These are phyloP conservation scores for Eutrema japonicum DNA, from an alignment of 345 rosid species.

Conservation along the genomic window DNA sequence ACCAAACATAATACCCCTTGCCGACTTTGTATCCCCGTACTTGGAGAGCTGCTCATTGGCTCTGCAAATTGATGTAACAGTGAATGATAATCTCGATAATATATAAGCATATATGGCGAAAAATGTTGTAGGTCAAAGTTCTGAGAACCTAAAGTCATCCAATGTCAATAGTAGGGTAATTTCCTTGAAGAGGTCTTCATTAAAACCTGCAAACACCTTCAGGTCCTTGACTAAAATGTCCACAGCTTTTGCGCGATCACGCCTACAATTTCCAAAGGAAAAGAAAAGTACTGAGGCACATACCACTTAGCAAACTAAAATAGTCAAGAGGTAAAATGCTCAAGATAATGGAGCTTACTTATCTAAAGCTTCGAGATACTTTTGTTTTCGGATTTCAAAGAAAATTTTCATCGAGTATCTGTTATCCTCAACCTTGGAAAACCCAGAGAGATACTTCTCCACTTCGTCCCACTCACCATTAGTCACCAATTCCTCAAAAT, in stretches of 20 bases:
- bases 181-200: slow-evolving; percentile 86
- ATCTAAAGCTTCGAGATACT: slow-evolving; percentile 88
- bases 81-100: slow-evolving; percentile 10
- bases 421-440: slow-evolving; percentile 48
- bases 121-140: slow-evolving; percentile 23
- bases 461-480: slow-evolving; percentile 95
- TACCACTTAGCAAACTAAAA: background rate
- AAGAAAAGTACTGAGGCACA: background rate
- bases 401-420: slow-evolving; percentile 94
- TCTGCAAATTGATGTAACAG: slow-evolving; percentile 50
- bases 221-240: slow-evolving; percentile 87
- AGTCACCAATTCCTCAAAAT: slow-evolving; percentile 85
- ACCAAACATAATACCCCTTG: slow-evolving; percentile 80
- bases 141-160: slow-evolving; percentile 77
- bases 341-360: slow-evolving; percentile 52
- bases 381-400: slow-evolving; percentile 91
- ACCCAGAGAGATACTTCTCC: slow-evolving; percentile 82
- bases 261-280: slow-evolving; percentile 47
- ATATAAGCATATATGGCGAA: slow-evolving; percentile 1
- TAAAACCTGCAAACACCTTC: slow-evolving; percentile 78
- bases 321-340: background rate
- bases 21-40: slow-evolving; percentile 84
- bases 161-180: slow-evolving; percentile 76
- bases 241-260: slow-evolving; percentile 79
- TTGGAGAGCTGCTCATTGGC: slow-evolving; percentile 86